Evolutionary conservation across 2,329 filamentous ascomycete species (phyloP).

Genomic region (Magnaporthiopsis rhizophila): DNA sequence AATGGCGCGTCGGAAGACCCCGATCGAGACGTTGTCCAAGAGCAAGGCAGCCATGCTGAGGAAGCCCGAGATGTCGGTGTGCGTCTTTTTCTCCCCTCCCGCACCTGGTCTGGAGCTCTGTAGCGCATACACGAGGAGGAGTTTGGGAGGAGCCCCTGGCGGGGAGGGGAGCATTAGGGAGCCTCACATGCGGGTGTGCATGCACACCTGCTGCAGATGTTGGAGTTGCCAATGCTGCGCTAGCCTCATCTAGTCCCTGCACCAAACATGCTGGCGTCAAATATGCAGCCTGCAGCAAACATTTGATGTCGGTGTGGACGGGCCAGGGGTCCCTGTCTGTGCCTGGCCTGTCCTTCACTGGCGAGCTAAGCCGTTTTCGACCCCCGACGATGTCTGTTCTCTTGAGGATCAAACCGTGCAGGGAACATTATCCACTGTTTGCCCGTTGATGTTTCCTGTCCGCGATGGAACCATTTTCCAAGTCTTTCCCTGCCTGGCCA

Average conservation of each 20-base stretch:
- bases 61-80: neutral
- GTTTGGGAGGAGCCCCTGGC: too few relatives aligned
- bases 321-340: neutral
- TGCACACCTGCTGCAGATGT: neutral
- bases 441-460: neutral
- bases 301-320: neutral
- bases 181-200: neutral
- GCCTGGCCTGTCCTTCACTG: neutral
- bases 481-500: neutral
- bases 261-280: neutral
- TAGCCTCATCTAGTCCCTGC: neutral
- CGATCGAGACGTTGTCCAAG: neutral
- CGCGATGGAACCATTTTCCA: neutral
- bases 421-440: neutral
- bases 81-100: neutral
- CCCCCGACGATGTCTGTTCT: neutral
- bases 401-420: neutral
- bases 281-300: neutral
- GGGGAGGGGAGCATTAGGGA: neutral
- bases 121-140: too few relatives aligned
- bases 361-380: neutral
- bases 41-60: too few relatives aligned
- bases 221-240: neutral
- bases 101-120: neutral
- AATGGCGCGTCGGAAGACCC: neutral